Evolutionary conservation across 768 basidiomycete species (phyloP).

Genomic region (Pleurotus platypus): DNA sequence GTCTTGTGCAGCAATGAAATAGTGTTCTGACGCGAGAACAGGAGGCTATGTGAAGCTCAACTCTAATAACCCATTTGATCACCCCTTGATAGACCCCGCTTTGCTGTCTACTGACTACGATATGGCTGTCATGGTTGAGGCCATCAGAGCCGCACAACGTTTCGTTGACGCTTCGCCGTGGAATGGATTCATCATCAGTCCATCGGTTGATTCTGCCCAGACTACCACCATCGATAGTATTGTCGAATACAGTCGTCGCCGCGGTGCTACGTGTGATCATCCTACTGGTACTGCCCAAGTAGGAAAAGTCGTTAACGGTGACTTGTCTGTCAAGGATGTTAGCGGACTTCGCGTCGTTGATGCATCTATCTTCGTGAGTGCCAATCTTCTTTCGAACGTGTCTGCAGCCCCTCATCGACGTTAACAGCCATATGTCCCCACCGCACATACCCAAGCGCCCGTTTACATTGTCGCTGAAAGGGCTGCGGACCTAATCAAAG

Average conservation of each 20-base stretch:
- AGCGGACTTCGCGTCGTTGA: slow-evolving; percentile 33
- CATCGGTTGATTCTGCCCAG: slow-evolving; percentile 15
- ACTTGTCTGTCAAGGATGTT: slow-evolving; percentile 6
- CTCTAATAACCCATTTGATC: slow-evolving; percentile 19
- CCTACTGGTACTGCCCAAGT: slow-evolving; percentile 25
- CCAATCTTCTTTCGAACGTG: not conserved
- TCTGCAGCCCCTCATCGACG: not conserved
- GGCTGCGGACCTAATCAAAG: slow-evolving; percentile 25
- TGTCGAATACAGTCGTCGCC: slow-evolving; percentile 17
- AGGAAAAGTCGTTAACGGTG: slow-evolving; percentile 24
- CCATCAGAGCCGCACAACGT: slow-evolving; percentile 17
- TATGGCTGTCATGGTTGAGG: slow-evolving; percentile 20
- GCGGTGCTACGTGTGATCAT: slow-evolving; percentile 18
- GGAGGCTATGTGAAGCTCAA: slow-evolving; percentile 25
- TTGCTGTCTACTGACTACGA: slow-evolving; percentile 18
- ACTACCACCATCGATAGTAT: slow-evolving; percentile 22
- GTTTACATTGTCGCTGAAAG: slow-evolving; percentile 25
- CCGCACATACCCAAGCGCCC: slow-evolving; percentile 24
- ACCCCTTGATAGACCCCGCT: slow-evolving; percentile 23
- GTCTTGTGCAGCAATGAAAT: not conserved
- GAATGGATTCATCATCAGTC: slow-evolving; percentile 21
- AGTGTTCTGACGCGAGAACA: not conserved
- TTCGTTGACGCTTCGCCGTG: slow-evolving; percentile 25
- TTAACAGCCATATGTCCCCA: slow-evolving; percentile 20
- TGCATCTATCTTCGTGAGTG: slow-evolving; percentile 31